Percentiles rank a stretch among this genome's conserved stretches.
Conservation (phyloP, 805 yeast genomes). For the Nakazawaea anatomiae region DNA sequence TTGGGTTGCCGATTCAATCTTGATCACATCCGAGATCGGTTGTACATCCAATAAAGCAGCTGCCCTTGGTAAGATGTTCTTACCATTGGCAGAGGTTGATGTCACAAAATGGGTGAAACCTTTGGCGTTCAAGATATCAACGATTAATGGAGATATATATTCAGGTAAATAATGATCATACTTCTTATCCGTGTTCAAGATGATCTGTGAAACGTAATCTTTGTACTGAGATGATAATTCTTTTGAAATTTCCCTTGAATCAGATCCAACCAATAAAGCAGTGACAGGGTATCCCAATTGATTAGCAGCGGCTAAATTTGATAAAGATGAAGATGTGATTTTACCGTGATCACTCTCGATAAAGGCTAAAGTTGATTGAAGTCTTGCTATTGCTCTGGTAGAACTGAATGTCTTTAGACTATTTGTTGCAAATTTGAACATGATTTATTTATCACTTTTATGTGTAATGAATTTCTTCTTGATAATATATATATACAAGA, state of each 20-base stretch:
- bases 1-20: conserved; percentile 59
- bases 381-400: conserved; percentile 27
- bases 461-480: neutral
- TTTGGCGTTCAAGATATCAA: conserved; percentile 34
- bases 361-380: conserved; percentile 69
- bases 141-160: conserved; percentile 63
- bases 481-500: neutral
- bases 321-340: conserved; percentile 62
- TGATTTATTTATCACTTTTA: neutral
- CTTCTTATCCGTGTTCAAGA: conserved; percentile 51
- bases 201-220: conserved; percentile 45
- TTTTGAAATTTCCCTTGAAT: conserved; percentile 44
- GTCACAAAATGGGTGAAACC: conserved; percentile 66
- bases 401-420: neutral
- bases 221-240: conserved; percentile 39
- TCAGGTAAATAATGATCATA: conserved; percentile 78
- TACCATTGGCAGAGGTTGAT: conserved; percentile 84
- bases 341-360: conserved; percentile 56
- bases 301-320: conserved; percentile 72
- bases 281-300: conserved; percentile 72
- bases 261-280: conserved; percentile 69
- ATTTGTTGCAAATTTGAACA: neutral
- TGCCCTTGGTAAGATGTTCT: conserved; percentile 77
- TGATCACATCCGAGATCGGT: conserved; percentile 78
- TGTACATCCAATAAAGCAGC: conserved; percentile 83